A percentile compares a stretch with the other conserved stretches of the same genome.
These are phyloP conservation scores for Lathyrus oleraceus DNA, from an alignment of 306 rosid species.

Conservation along the genomic window DNA sequence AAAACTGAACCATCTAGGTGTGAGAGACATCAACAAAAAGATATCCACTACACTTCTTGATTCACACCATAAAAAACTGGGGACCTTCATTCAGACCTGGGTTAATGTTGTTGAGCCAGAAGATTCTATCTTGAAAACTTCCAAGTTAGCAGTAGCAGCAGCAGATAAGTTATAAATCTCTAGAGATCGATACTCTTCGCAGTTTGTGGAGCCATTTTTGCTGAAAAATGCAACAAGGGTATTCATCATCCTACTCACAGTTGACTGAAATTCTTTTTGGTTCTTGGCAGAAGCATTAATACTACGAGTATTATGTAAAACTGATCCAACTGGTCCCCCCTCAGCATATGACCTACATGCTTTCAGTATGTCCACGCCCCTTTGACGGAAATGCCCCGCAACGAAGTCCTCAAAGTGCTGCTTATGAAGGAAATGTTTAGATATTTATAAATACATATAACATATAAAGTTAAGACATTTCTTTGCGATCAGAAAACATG, in stretches of 20 bases:
- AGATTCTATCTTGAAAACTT: constrained; percentile 25
- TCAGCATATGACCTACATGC: constrained; percentile 62
- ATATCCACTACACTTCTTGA: constrained; percentile 10
- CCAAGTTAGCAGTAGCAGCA: constrained; percentile 38
- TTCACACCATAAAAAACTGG: constrained; percentile 25
- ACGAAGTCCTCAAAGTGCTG: constrained; percentile 81
- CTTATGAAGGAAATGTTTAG: constrained; percentile 32
- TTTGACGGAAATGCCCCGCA: constrained; percentile 49
- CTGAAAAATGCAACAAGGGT: constrained; percentile 60
- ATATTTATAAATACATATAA: background rate
- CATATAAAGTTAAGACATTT: background rate
- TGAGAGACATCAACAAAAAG: constrained; percentile 35
- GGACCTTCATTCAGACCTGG: constrained; percentile 34
- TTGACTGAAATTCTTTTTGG: constrained; percentile 46
- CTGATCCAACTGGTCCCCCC: constrained; percentile 63
- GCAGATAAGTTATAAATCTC: constrained; percentile 30
- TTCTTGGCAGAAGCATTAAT: background rate
- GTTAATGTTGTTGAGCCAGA: constrained; percentile 27
- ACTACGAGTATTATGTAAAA: constrained; percentile 9
- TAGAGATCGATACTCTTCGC: constrained; percentile 51
- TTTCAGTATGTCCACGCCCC: constrained; percentile 53
- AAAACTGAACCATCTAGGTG: background rate
- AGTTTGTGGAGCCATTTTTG: constrained; percentile 63
- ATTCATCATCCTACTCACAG: constrained; percentile 59
- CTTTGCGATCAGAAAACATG: background rate